Percentiles rank a stretch among this genome's conserved stretches.
These are phyloP conservation scores for Fusarium sp. DNA, from an alignment of 2,329 filamentous ascomycete species.

Conservation along the genomic window DNA sequence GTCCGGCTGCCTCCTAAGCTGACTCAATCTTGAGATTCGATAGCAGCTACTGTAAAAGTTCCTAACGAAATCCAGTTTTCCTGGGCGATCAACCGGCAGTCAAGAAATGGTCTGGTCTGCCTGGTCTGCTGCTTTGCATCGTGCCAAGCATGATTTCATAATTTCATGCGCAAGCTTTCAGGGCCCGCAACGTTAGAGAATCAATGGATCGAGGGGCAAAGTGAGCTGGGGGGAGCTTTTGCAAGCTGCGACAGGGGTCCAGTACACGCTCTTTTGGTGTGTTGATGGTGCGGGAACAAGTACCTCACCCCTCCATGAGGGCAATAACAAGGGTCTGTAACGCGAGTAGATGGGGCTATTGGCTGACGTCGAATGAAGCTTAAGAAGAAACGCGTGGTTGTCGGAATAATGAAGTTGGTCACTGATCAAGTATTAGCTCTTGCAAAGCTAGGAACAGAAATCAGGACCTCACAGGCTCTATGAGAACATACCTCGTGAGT, in stretches of 20 bases:
- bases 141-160: conserved; percentile 46
- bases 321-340: conserved; percentile 42
- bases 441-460: background rate
- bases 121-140: conserved; percentile 18
- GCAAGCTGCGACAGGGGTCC: conserved; percentile 32
- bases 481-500: background rate
- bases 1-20: conserved; percentile 31
- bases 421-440: conserved; percentile 15
- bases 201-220: conserved; percentile 34
- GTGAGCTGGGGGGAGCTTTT: conserved; percentile 31
- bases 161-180: conserved; percentile 41
- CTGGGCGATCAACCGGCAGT: conserved; percentile 24
- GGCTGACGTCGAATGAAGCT: conserved; percentile 36
- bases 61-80: conserved; percentile 17
- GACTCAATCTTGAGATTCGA: conserved; percentile 10
- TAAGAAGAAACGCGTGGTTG: conserved; percentile 23
- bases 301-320: conserved; percentile 40
- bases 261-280: conserved; percentile 28
- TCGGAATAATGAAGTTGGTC: conserved; percentile 4
- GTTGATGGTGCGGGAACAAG: conserved; percentile 17
- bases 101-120: conserved; percentile 18
- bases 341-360: conserved; percentile 29
- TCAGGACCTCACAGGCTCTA: background rate
- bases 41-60: conserved; percentile 13
- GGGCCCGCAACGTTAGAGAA: conserved; percentile 34